These are phyloP conservation scores for Trichosporon coremiiforme DNA, from an alignment of 1,284 basidiomycete species.

Conservation along the genomic window DNA sequence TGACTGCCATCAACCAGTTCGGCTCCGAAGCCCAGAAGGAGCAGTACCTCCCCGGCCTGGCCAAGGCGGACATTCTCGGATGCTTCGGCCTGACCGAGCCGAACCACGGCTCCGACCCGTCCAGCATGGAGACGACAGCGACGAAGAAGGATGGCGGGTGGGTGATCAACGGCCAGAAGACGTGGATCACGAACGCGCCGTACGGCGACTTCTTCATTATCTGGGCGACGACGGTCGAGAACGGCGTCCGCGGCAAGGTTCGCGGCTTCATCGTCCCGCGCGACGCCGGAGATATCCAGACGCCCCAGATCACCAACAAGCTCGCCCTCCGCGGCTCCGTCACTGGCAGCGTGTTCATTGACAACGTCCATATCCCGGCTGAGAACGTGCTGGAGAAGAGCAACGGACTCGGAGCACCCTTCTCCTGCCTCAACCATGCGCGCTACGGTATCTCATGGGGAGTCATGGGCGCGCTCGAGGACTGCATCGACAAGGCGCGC, in stretches of 20 bases:
- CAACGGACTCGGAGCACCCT: constrained; percentile 76
- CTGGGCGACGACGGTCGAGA: constrained; percentile 67
- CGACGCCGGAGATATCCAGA: constrained; percentile 64
- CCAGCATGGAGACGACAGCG: constrained; percentile 90
- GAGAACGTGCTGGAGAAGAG: constrained; percentile 74
- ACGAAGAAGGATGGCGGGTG: constrained; percentile 81
- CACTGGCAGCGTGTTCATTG: constrained; percentile 93
- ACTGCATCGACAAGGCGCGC: constrained; percentile 76
- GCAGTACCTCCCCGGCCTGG: constrained; percentile 73
- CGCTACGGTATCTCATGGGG: constrained; percentile 91
- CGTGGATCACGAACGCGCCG: constrained; percentile 92
- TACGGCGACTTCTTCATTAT: constrained; percentile 83
- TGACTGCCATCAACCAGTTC: constrained; percentile 93
- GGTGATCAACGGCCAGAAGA: constrained; percentile 86
- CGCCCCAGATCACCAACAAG: constrained; percentile 91
- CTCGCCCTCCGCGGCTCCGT: constrained; percentile 83
- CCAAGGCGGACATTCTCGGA: constrained; percentile 86
- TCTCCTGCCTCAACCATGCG: constrained; percentile 88
- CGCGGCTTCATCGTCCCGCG: constrained; percentile 76
- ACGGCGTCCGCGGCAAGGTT: constrained; percentile 67
- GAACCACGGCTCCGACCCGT: constrained; percentile 92
- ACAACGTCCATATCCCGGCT: constrained; percentile 71
- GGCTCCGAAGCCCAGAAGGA: constrained; percentile 88
- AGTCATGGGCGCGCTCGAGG: constrained; percentile 90
- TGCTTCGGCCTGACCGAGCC: constrained; percentile 96